phyloP scores from a whole-genome alignment of 2,329 filamentous ascomycete species.

The Exophiala dermatitidis region DNA sequence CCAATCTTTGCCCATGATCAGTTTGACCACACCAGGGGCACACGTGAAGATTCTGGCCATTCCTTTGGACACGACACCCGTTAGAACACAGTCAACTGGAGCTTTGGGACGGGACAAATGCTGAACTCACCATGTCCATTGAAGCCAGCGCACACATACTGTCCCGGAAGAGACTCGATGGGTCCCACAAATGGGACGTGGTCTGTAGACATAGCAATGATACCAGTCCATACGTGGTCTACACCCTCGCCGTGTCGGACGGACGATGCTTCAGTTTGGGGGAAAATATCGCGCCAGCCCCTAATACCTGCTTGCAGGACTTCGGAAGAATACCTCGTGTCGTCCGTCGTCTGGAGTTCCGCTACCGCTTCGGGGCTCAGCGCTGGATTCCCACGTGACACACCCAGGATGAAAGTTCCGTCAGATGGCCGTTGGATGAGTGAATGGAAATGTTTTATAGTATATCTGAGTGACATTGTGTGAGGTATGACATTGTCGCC shows the following conservation, averaged over 20 bases:
- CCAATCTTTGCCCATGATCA: constrained; percentile 37
- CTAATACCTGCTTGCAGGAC: constrained; percentile 35
- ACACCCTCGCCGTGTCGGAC: constrained; percentile 38
- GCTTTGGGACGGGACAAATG: background rate
- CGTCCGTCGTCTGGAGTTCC: constrained; percentile 34
- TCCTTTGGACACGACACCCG: constrained; percentile 14
- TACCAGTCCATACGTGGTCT: constrained; percentile 43
- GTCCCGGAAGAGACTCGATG: constrained; percentile 37
- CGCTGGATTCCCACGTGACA: constrained; percentile 38
- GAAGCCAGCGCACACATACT: constrained; percentile 46
- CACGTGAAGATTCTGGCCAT: constrained; percentile 45
- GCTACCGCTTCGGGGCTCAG: constrained; percentile 31
- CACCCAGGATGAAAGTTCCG: constrained; percentile 40
- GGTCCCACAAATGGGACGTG: constrained; percentile 43
- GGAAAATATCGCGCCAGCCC: constrained; percentile 35
- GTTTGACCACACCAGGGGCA: constrained; percentile 39
- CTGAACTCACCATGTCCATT: constrained; percentile 38
- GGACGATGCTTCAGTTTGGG: constrained; percentile 16
- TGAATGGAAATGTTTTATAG: constrained; percentile 45
- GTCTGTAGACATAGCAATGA: constrained; percentile 44
- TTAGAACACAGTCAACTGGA: background rate
- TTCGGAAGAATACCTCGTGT: constrained; percentile 37
- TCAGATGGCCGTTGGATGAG: constrained; percentile 42
- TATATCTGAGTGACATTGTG: constrained; percentile 44
- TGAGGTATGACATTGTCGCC: constrained; percentile 31